Conservation (phyloP, 257 asterid genomes). For the Solanum pimpinellifolium region DNA sequence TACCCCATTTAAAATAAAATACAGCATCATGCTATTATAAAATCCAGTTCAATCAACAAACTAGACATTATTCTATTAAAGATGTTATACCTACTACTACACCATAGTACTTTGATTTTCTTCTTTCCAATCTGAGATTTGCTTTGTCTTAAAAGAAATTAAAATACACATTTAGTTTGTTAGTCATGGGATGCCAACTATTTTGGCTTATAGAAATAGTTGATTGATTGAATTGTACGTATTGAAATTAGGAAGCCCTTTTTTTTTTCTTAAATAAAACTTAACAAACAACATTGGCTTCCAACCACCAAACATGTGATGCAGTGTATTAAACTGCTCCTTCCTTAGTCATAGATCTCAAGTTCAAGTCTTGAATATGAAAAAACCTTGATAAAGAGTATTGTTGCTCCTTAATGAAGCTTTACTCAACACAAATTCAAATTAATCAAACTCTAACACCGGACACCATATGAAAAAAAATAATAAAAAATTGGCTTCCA, state of each 20-base stretch:
- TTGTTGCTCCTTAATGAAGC: rapidly evolving
- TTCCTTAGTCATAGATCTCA: too few species aligned
- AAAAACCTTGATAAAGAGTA: too few species aligned
- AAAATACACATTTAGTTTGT: not conserved
- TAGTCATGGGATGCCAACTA: not conserved
- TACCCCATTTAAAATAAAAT: not conserved
- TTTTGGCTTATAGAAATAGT: not conserved
- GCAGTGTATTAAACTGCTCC: not conserved
- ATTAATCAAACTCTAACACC: rapidly evolving
- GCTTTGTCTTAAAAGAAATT: not conserved
- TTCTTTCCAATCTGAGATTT: not conserved
- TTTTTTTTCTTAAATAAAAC: not conserved
- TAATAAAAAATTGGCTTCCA: not conserved
- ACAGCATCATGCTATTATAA: not conserved
- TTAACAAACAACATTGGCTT: not conserved
- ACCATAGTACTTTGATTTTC: not conserved
- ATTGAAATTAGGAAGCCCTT: not conserved
- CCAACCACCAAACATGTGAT: too few species aligned
- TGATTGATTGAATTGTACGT: not conserved
- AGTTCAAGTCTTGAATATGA: not conserved
- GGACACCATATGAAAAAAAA: not conserved
- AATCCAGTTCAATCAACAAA: not conserved
- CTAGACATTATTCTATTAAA: not conserved
- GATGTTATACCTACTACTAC: not conserved
- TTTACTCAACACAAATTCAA: not conserved